Base-by-base conservation (phyloP, 805 yeast genomes). In the Candida suzukii region DNA sequence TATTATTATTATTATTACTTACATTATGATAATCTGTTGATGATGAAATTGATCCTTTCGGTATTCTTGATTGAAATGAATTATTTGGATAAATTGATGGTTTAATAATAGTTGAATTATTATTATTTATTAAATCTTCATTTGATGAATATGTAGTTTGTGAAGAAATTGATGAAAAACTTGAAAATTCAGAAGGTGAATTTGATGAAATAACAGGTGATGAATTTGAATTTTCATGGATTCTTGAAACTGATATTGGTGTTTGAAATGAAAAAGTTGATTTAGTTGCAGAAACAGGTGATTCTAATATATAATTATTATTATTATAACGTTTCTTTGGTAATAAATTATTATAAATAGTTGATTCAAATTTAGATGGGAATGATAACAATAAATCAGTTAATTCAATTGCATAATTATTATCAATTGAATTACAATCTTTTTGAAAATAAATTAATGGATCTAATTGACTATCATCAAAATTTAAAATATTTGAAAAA, bases 121-220 rank as follows among this genome's bases (percentile, higher is more conserved):
- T 18, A 11, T 6, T 36, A 5, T 25, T 17, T 18, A 18, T 26
- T 4, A 36, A 16, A 8, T 54, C 54, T 19, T 56, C 59, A 35
- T 43, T 49, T 26, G 47, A 45, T n/a, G 62, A 54, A 37, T 48
- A 56, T 2, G 63, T 56, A 1, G 61, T 57, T 38, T 53, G 56
- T 13, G 63, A 57, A 14, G 63, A 58, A 4, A 52, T 46, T 3
- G 63, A 59, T 16, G 61, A 52, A 41, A 56, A 59, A 7, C 61
- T 55, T 3, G 65, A 60, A 35, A 56, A 56, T 38, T 58, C 56
- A 19, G 62, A 56, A 13, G 64, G 63, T 4, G 63, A 58, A 35
- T 52, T 53, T 43, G 50, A 56, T 20, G 26, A 18, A 9, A 36
- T 36, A 4, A 16, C 7, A 6, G 39, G 25, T 4, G 39, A 37